Percentiles rank a stretch among this genome's conserved stretches.
phyloP scores from a whole-genome alignment of 1,284 basidiomycete genomes.

The Cryptococcus sp. region DNA sequence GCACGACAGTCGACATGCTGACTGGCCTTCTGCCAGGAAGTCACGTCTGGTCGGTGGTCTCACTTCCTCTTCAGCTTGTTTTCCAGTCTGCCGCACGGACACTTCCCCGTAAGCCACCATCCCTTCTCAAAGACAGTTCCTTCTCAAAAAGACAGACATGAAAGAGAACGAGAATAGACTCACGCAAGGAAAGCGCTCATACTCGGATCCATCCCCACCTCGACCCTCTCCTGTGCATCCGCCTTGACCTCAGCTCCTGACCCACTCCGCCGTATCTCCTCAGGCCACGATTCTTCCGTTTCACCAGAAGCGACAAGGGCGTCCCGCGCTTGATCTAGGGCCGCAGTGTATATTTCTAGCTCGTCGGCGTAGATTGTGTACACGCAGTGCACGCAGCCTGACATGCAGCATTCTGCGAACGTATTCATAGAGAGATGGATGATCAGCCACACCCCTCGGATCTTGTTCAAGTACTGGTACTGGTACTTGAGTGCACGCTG shows the following conservation, averaged over 20 bases:
- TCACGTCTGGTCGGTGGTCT: not conserved
- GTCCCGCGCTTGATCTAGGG: constrained; percentile 60
- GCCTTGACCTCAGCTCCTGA: constrained; percentile 17
- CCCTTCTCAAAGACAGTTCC: not conserved
- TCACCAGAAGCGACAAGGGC: constrained; percentile 60
- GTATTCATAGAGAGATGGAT: not conserved
- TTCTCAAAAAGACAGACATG: not conserved
- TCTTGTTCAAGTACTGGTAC: not conserved
- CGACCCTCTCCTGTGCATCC: constrained; percentile 14
- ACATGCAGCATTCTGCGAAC: constrained; percentile 81
- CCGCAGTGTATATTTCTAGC: constrained; percentile 64
- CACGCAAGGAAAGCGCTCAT: constrained; percentile 44
- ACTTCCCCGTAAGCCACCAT: not conserved
- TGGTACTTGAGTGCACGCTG: no score
- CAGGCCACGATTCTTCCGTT: constrained; percentile 68
- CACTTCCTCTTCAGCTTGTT: constrained; percentile 37
- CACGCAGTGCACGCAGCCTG: constrained; percentile 83
- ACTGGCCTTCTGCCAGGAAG: not conserved
- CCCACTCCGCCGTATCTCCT: constrained; percentile 31
- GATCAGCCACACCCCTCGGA: not conserved
- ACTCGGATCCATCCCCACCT: constrained; percentile 29
- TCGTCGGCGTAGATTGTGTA: constrained; percentile 83
- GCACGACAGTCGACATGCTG: no score
- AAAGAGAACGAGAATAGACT: not conserved
- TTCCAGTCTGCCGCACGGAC: constrained; percentile 27